Conservation (phyloP, 352 stramenopile genomes). For the Phytopythium chamaehyphon region DNA sequence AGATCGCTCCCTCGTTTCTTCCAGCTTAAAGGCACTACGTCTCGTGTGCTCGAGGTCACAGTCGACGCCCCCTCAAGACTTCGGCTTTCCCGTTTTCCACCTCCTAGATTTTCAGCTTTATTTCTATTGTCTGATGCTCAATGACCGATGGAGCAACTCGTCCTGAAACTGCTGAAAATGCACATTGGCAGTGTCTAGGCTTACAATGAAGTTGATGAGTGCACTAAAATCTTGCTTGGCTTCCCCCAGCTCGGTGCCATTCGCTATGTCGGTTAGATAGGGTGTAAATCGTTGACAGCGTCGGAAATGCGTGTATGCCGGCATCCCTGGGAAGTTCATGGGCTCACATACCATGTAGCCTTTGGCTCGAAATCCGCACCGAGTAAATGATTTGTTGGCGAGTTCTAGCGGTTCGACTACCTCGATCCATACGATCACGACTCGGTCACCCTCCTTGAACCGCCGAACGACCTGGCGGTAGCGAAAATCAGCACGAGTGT, state of each 20-base stretch:
- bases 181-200: conserved; percentile 23
- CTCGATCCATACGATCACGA: conserved; percentile 53
- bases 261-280: neutral
- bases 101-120: no score
- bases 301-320: neutral
- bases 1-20: no score
- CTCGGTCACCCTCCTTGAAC: conserved; percentile 32
- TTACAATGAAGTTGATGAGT: conserved; percentile 31
- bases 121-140: no score
- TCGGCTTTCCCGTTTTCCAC: no score
- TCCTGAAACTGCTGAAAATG: conserved; percentile 32
- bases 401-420: conserved; percentile 51
- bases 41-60: no score
- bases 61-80: no score
- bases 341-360: conserved; percentile 25
- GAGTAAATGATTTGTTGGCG: conserved; percentile 31
- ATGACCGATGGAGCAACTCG: conserved; percentile 15
- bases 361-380: conserved; percentile 27
- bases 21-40: no score
- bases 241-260: neutral
- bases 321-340: neutral
- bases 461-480: conserved; percentile 22
- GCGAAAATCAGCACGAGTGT: conserved; percentile 24
- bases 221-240: conserved; percentile 17
- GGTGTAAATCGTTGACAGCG: neutral